Conservation (phyloP, 2,329 filamentous ascomycete species). For the Microdochium bolleyi region DNA sequence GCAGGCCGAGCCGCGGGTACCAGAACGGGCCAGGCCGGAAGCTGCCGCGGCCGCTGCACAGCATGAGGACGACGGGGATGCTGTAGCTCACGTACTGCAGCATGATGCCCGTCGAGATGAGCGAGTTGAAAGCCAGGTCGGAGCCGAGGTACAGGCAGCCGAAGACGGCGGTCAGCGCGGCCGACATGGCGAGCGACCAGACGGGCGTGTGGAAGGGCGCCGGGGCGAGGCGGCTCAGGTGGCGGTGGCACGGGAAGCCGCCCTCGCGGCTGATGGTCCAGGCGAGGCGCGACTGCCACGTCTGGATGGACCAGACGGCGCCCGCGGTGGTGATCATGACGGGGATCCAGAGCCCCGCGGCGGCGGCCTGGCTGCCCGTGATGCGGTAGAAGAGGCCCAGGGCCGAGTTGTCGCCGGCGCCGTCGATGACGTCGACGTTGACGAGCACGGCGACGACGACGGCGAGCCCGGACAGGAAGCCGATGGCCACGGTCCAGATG, state of each 20-base stretch:
- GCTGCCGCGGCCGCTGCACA: conserved; percentile 11
- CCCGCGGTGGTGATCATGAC: conserved; percentile 12
- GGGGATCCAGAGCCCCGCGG: conserved; percentile 11
- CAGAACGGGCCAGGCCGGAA: conserved; percentile 19
- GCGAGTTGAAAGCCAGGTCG: conserved; percentile 16
- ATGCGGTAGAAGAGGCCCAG: conserved; percentile 13
- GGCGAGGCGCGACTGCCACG: conserved; percentile 18
- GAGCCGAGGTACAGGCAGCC: conserved; percentile 18
- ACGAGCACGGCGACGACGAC: no score
- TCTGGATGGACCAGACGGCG: conserved; percentile 17
- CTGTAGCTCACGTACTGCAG: conserved; percentile 18
- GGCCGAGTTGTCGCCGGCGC: conserved; percentile 11
- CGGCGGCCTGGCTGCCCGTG: conserved; percentile 11
- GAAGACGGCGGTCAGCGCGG: conserved; percentile 13
- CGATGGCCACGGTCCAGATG: conserved; percentile 14
- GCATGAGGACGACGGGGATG: conserved; percentile 14
- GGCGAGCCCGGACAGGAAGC: conserved; percentile 10
- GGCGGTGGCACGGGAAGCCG: conserved; percentile 2
- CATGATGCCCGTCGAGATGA: conserved; percentile 14
- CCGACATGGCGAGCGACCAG: conserved; percentile 15
- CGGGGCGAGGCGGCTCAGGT: conserved; percentile 12
- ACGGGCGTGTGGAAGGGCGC: conserved; percentile 14
- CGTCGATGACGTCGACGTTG: conserved; percentile 4
- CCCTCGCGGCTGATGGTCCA: conserved; percentile 18
- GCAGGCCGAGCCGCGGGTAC: conserved; percentile 12